Base-by-base conservation (phyloP, 768 basidiomycete genomes). In the Suillus decipiens region DNA sequence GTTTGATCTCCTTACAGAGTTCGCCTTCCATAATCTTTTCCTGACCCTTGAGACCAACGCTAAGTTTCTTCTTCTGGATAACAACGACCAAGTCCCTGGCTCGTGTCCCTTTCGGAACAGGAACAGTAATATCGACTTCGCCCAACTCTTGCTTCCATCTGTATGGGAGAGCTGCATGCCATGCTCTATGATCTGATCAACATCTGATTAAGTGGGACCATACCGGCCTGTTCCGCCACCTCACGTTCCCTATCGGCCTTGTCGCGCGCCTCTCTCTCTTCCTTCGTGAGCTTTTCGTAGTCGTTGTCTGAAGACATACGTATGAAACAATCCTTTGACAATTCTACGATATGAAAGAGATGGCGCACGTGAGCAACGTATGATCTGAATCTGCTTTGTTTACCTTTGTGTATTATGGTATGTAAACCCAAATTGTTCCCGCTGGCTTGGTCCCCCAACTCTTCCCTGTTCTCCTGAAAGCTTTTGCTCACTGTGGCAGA, bases 1-100 rank as follows among this genome's bases (percentile, higher is more conserved):
- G 81, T 71, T 96, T 95, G 79, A 99, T 89, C 65, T 96, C 95
- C 70, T 89, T 89, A 79, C 92, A 95, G 42, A 99, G 82, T 63
- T 95, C 90, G 17, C 97, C 97, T n/a, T 84, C 83, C 70, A 99
- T 72, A 71, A 98, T 92, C 31, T 87, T 86, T 43, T 94, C 92
- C 64, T 92, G 80, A 34, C 91, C 90, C 76, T 96, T 99, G 53
- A 99, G 71, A 36, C 90, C 88, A 19, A 96, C 87, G 68, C 83
- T 89, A 56, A 99, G 84, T 69, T 84, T 89, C 77, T 88, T 90
- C 82, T 92, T 96, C 74, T 86, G 82, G 62, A 99, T 85, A 1
- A 81, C 79, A 31, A 99, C 82, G 37, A 71, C 71, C 33, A 99
- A 84, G 61, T 96, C 88, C 69, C 81, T 89, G 14, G 81, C 93